Conservation (phyloP, 306 rosid species). For the Lathyrus sativus region DNA sequence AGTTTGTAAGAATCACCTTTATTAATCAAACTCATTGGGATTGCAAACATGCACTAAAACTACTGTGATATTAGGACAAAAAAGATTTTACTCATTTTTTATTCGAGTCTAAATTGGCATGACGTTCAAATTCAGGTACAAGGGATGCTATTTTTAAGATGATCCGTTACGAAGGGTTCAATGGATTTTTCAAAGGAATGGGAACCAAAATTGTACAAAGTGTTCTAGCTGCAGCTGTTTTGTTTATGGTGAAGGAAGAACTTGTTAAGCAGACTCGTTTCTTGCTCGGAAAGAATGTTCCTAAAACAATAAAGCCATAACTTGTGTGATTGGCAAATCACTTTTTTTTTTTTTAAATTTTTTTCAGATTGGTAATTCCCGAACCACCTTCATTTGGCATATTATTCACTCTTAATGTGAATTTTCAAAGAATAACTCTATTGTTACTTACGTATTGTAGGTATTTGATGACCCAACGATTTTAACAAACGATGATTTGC, state of each 20-base stretch:
- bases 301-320: constrained; percentile 48
- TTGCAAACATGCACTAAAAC: too few relatives aligned
- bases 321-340: constrained; percentile 42
- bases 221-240: constrained; percentile 95
- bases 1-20: too few relatives aligned
- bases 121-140: constrained; percentile 66
- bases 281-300: constrained; percentile 55
- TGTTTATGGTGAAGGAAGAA: constrained; percentile 96
- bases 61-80: background rate
- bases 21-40: too few relatives aligned
- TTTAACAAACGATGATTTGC: too few relatives aligned
- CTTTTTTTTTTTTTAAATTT: constrained; percentile 21
- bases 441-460: too few relatives aligned
- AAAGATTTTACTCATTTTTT: background rate
- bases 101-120: background rate
- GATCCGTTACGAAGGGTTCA: constrained; percentile 78
- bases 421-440: too few relatives aligned
- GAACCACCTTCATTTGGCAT: constrained; percentile 32
- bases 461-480: too few relatives aligned
- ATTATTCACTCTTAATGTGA: constrained; percentile 30
- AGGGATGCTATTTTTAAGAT: constrained; percentile 81
- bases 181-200: constrained; percentile 95
- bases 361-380: constrained; percentile 25
- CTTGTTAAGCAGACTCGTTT: constrained; percentile 63
- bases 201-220: constrained; percentile 87